phyloP scores from a whole-genome alignment of 2,329 filamentous ascomycete genomes.

The Clarireedia sp. region DNA sequence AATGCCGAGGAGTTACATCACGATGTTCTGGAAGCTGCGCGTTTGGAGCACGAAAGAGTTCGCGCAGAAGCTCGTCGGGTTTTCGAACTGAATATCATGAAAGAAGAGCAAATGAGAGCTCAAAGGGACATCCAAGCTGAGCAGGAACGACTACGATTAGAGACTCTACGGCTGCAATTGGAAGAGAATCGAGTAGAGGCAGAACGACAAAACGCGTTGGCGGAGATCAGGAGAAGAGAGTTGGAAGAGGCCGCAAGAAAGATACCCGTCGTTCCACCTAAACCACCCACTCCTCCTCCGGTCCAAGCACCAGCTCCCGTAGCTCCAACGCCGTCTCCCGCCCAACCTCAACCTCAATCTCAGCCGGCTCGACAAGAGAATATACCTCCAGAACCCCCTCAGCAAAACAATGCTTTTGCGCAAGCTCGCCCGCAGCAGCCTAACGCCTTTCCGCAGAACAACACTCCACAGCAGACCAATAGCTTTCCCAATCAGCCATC shows the following conservation, averaged over 20 bases:
- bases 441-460: neutral
- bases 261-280: slow-evolving; percentile 19
- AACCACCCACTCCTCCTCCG: slow-evolving; percentile 17
- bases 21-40: slow-evolving; percentile 58
- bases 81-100: slow-evolving; percentile 40
- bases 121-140: slow-evolving; percentile 8
- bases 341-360: neutral
- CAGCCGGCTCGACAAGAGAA: neutral
- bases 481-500: neutral
- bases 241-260: slow-evolving; percentile 33
- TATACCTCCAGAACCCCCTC: neutral
- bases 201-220: slow-evolving; percentile 41
- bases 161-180: neutral
- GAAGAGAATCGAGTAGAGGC: slow-evolving; percentile 22
- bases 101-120: slow-evolving; percentile 31
- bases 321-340: neutral
- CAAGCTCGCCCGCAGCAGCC: neutral
- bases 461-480: neutral
- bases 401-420: neutral
- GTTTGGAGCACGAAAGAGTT: slow-evolving; percentile 59
- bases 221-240: slow-evolving; percentile 41
- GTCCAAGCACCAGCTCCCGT: slow-evolving; percentile 1
- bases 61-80: slow-evolving; percentile 42
- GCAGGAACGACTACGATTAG: neutral
- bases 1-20: slow-evolving; percentile 21